Conservation (phyloP, 768 basidiomycete genomes). For the Cystobasidium onofrii region DNA sequence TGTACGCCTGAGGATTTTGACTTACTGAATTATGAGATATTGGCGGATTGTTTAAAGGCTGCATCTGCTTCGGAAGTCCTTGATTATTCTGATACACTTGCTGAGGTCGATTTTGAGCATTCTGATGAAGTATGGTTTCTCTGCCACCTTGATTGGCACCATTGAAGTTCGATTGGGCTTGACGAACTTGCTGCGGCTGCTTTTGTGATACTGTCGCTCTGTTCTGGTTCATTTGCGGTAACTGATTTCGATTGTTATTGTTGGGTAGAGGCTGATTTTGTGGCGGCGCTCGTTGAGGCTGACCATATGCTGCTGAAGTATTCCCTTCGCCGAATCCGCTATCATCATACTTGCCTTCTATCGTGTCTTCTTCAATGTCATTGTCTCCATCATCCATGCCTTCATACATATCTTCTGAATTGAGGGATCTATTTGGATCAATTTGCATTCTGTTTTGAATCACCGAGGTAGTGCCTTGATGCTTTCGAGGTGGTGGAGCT, state of each 20-base stretch:
- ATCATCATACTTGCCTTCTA: neutral
- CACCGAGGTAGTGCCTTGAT: neutral
- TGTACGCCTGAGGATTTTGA: neutral
- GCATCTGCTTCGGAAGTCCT: neutral
- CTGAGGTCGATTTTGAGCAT: neutral
- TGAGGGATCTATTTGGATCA: neutral
- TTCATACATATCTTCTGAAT: constrained; percentile 14
- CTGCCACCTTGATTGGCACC: neutral
- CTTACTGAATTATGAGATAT: neutral
- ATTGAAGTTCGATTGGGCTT: neutral
- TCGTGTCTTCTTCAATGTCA: neutral
- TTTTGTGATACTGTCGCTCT: neutral
- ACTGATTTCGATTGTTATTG: neutral
- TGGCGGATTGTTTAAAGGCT: neutral
- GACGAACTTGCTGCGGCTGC: neutral
- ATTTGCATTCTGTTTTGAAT: neutral
- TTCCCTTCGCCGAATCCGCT: constrained; percentile 9
- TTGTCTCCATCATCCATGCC: neutral
- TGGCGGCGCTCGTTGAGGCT: neutral
- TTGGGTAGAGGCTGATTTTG: neutral
- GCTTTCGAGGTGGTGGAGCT: neutral
- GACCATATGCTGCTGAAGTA: neutral
- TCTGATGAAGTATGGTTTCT: neutral
- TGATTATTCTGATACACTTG: neutral
- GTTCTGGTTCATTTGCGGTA: neutral